Evolutionary conservation across 2,329 filamentous ascomycete species (phyloP).

Genomic region (Acephala macrosclerotiorum): DNA sequence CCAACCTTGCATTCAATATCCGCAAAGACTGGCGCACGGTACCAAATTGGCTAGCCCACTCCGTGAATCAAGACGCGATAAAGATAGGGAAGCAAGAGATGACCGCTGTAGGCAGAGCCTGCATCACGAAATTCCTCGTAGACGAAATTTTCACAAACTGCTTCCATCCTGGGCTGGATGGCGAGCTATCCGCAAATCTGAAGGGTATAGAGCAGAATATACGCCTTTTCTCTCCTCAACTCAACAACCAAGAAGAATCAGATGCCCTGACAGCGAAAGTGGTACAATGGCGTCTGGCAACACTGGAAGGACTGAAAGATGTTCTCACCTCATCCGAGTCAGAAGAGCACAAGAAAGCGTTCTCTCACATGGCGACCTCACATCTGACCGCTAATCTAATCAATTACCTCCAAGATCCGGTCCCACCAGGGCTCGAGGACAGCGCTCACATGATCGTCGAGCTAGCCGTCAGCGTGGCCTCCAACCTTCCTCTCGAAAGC

Average conservation of each 20-base stretch:
- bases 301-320: constrained; percentile 86
- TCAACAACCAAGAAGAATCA: constrained; percentile 83
- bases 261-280: constrained; percentile 88
- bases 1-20: constrained; percentile 94
- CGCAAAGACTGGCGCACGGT: constrained; percentile 90
- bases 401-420: constrained; percentile 77
- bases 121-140: constrained; percentile 88
- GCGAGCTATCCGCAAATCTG: constrained; percentile 75
- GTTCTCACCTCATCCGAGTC: constrained; percentile 71
- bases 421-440: constrained; percentile 83
- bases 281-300: constrained; percentile 91
- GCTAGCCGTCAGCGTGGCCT: constrained; percentile 83
- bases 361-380: constrained; percentile 74
- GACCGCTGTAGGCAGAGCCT: constrained; percentile 90
- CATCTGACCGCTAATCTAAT: constrained; percentile 74
- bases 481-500: constrained; percentile 88
- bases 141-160: constrained; percentile 91
- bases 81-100: constrained; percentile 94
- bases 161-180: constrained; percentile 90
- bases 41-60: constrained; percentile 79
- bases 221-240: constrained; percentile 75
- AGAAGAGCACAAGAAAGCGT: constrained; percentile 68
- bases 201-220: constrained; percentile 91
- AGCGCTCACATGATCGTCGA: constrained; percentile 93
- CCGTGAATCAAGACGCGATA: constrained; percentile 85